Conservation (phyloP, 192 early-diverging fungal species). For the Neocallimastix lanati region DNA sequence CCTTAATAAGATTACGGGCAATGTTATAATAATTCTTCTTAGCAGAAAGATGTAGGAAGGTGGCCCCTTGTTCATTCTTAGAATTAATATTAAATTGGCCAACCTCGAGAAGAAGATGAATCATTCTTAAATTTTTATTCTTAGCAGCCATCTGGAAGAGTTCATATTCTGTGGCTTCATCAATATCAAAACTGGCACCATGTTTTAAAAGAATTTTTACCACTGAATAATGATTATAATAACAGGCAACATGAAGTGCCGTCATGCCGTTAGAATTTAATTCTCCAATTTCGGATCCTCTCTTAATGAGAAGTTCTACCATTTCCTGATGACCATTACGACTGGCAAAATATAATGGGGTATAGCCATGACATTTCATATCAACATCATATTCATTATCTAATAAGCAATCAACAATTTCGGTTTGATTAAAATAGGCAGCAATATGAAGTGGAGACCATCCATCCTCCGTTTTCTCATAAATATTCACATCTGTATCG, state of each 20-base stretch:
- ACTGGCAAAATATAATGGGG: not conserved
- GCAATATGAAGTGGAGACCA: not conserved
- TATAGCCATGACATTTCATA: not conserved
- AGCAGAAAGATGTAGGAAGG: not conserved
- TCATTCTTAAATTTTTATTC: not conserved
- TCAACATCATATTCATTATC: not conserved
- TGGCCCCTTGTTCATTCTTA: not conserved
- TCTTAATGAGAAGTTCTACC: not conserved
- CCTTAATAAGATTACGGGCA: not conserved
- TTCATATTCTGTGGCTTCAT: not conserved
- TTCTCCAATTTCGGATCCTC: not conserved
- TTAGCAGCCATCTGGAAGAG: not conserved
- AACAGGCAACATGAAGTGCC: not conserved
- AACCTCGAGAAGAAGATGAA: not conserved
- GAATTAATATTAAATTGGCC: not conserved
- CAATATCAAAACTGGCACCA: not conserved
- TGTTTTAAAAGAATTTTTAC: not conserved
- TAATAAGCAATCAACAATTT: not conserved
- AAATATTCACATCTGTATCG: not conserved
- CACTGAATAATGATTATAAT: not conserved
- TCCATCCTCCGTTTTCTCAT: not conserved
- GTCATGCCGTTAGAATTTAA: not conserved
- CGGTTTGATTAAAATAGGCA: not conserved
- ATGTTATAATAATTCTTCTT: not conserved
- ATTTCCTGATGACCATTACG: not conserved